Evolutionary conservation across 1,139 yeast species (phyloP), one percentile per base, ranked within the genome.

Genomic region (Nakaseomyces nivariensis): DNA sequence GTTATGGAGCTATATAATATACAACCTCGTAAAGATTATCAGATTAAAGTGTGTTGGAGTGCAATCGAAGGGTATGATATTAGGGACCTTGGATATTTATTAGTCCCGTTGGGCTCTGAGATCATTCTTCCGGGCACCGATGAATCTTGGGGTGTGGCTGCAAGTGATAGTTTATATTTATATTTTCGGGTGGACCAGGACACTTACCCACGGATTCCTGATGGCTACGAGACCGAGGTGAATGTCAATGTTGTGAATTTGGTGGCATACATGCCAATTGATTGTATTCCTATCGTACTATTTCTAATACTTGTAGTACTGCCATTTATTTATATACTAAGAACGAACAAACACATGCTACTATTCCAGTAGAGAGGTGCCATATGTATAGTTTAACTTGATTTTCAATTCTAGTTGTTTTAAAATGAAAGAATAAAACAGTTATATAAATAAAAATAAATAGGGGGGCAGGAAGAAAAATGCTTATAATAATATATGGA

Each of bases 251-350:
- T 60, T 33, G 53, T 54, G 10, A 56, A 55, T 33, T 42, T 57
- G 6, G 55, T 55, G 48, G 37, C 60, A 26, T 59, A 56, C 10
- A 49, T 60, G 31, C 64, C 64, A 4, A 62, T 60, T n/a, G 64
- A 60, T 46, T 54, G 58, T 11, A 56, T 57, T 43, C 47, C 56
- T 7, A 45, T 47, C 4, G 22, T 43, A 9, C 9, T 31, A 5
- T 43, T 13, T 17, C 9, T 43, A 4, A 10, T 42, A 11, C 17
- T 47, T 17, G 31, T 29, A 11, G 41, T 38, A 29, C 8, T 41
- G 24, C 31, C 22, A 13, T 42, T 36, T 17, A 29, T 42, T 24
- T 43, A 43, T 34, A 22, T 43, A 9, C 13, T 38, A n/a, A 24
- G 31, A 17, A 38, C 29, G 5, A n/a, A 38, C 31, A 38, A 25